phyloP scores from a whole-genome alignment of 495 filamentous ascomycete genomes.

The Aspergillus panamensis region DNA sequence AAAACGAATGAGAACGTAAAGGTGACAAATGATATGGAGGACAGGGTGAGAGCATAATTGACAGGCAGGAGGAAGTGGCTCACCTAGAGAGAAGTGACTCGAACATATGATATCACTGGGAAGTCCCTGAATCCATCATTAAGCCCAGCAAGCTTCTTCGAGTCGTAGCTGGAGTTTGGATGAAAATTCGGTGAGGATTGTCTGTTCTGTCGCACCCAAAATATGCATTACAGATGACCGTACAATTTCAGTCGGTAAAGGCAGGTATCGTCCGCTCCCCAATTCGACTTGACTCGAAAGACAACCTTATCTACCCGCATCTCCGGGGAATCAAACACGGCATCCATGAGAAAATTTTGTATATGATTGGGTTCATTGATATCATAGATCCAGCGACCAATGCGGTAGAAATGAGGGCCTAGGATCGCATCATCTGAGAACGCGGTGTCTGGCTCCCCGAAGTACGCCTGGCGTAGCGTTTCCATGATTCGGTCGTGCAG shows the following conservation, averaged over 20 bases:
- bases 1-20: no score
- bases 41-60: no score
- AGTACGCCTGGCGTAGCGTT: conserved; percentile 29
- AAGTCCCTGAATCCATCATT: no score
- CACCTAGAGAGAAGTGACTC: no score
- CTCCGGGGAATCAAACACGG: conserved; percentile 34
- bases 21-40: no score
- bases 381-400: conserved; percentile 45
- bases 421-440: conserved; percentile 37
- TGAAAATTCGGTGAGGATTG: no score
- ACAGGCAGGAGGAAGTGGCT: no score
- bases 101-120: no score
- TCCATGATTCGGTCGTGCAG: conserved; percentile 35
- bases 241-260: conserved; percentile 45
- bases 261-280: conserved; percentile 45
- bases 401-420: conserved; percentile 39
- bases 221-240: conserved; percentile 33
- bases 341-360: conserved; percentile 37
- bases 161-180: no score
- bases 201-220: background rate
- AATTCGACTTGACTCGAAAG: conserved; percentile 46
- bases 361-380: conserved; percentile 28
- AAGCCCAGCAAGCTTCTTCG: no score
- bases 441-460: conserved; percentile 22
- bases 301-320: conserved; percentile 42